phyloP scores from a whole-genome alignment of 164 flowering plant species.

The Stephania japonica region DNA sequence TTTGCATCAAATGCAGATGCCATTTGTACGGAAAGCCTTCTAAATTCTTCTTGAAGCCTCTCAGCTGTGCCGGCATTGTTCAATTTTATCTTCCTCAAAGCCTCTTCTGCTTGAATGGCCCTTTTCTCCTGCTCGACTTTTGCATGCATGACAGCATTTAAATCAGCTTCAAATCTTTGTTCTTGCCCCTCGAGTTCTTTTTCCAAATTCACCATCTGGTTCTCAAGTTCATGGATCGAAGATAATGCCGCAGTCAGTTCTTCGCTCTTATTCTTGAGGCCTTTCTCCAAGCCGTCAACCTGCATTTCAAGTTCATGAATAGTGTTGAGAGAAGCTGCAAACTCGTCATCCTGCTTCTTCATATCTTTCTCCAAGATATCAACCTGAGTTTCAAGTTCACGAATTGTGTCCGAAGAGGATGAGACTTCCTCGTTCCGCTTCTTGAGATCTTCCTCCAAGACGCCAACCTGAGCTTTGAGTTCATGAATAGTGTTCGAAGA shows the following conservation, averaged over 20 bases:
- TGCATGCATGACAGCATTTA: conserved; percentile 44
- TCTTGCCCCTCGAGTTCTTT: conserved; percentile 61
- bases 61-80: conserved; percentile 75
- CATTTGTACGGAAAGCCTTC: conserved; percentile 68
- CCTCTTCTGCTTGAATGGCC: conserved; percentile 83
- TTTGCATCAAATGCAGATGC: conserved; percentile 72
- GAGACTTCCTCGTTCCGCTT: conserved; percentile 47
- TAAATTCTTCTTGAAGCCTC: conserved; percentile 81
- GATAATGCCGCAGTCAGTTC: conserved; percentile 38
- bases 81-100: conserved; percentile 55
- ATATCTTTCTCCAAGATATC: conserved; percentile 47
- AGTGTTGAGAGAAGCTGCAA: conserved; percentile 33
- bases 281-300: conserved; percentile 42
- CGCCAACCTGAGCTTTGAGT: conserved; percentile 4
- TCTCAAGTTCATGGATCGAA: conserved; percentile 52
- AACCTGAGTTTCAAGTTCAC: conserved; percentile 47
- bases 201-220: conserved; percentile 45
- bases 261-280: conserved; percentile 37
- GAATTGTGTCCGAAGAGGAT: conserved; percentile 27
- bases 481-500: not conserved
- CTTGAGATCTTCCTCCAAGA: conserved; percentile 42
- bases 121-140: conserved; percentile 91
- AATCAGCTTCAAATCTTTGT: conserved; percentile 58
- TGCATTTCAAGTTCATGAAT: conserved; percentile 46
- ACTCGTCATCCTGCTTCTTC: conserved; percentile 32